These are phyloP conservation scores for Petunia secreta DNA, from an alignment of 257 asterid species.

Conservation along the genomic window DNA sequence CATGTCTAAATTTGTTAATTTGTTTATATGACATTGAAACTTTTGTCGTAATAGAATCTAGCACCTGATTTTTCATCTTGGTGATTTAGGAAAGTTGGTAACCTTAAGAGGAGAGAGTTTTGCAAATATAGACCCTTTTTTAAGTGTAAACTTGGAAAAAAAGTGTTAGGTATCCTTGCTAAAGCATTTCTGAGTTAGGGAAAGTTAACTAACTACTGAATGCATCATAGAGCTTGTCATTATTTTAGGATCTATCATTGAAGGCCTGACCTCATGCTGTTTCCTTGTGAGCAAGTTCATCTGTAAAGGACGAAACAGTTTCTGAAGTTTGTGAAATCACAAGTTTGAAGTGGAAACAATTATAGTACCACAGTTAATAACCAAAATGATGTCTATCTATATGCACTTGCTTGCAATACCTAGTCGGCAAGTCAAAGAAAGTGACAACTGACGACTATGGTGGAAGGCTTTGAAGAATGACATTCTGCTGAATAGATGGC, in stretches of 20 bases:
- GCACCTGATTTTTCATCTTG: not conserved
- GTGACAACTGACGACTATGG: not conserved
- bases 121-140: not conserved
- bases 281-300: not conserved
- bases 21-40: no score
- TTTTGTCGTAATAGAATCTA: not conserved
- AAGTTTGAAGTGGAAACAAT: not conserved
- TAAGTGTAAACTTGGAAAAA: not conserved
- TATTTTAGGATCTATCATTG: not conserved
- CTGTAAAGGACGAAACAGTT: not conserved
- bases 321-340: not conserved
- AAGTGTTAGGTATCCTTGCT: not conserved
- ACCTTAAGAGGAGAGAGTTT: not conserved
- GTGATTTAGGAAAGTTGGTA: not conserved
- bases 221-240: not conserved
- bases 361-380: not conserved
- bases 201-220: not conserved
- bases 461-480: slow-evolving; percentile 8
- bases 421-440: not conserved
- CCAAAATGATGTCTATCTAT: not conserved
- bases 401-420: not conserved
- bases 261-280: not conserved
- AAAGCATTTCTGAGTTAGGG: not conserved
- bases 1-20: no score
- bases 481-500: slow-evolving; percentile 14